phyloP scores from a whole-genome alignment of 805 yeast genomes.

The Yamadazyma nakazawae region DNA sequence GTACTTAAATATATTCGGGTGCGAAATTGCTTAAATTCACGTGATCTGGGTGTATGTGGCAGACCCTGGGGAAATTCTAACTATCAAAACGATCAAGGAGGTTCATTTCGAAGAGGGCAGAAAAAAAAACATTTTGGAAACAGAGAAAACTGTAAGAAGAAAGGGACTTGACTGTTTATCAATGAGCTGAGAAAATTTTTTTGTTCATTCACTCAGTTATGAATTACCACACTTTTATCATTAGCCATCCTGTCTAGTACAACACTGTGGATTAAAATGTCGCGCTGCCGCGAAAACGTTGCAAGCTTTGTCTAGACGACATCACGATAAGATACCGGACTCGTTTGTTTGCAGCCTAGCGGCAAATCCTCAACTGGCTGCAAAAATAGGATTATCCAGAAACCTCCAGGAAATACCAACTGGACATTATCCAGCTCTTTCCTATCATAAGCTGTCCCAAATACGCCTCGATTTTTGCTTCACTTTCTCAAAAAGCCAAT shows the following conservation, averaged over 20 bases:
- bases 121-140: neutral
- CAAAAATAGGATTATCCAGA: neutral
- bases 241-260: no score
- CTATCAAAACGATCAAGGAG: no score
- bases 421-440: no score
- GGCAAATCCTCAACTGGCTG: neutral
- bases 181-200: no score
- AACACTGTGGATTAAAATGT: neutral
- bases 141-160: neutral
- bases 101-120: no score
- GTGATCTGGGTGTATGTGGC: slow-evolving; percentile 5
- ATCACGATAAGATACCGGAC: neutral
- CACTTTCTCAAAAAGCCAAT: no score
- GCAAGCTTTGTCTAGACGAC: neutral
- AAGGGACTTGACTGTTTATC: no score
- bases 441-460: no score
- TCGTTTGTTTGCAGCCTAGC: neutral
- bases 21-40: slow-evolving; percentile 6
- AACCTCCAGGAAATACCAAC: neutral
- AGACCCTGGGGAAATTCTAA: neutral
- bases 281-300: neutral
- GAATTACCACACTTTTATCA: no score
- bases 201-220: no score
- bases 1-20: slow-evolving; percentile 3
- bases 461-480: no score